phyloP scores from a whole-genome alignment of 257 asterid genomes.

The Echium plantagineum region DNA sequence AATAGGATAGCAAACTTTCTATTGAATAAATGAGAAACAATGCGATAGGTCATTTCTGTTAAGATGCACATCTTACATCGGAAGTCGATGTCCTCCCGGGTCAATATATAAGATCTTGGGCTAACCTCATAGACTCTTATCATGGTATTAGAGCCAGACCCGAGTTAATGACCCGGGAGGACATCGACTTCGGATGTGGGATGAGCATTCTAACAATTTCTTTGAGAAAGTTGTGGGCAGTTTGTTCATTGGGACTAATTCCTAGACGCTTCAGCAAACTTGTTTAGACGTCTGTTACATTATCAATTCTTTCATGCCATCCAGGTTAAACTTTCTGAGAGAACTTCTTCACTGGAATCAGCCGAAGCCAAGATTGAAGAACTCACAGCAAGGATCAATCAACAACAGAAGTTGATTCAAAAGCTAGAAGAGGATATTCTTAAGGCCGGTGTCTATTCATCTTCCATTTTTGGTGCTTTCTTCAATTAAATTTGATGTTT shows the following conservation, averaged over 20 bases:
- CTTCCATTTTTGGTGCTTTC: conserved; percentile 5
- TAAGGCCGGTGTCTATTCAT: conserved; percentile 35
- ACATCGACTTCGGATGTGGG: too few relatives aligned
- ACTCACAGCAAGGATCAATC: conserved; percentile 48
- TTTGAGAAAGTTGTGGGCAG: background rate
- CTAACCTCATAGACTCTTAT: too few relatives aligned
- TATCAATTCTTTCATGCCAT: conserved; percentile 13
- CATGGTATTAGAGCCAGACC: too few relatives aligned
- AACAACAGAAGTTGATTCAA: conserved; percentile 86
- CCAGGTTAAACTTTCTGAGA: conserved; percentile 82
- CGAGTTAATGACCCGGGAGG: too few relatives aligned
- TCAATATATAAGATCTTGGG: too few relatives aligned
- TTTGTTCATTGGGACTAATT: background rate
- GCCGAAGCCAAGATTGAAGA: conserved; percentile 65
- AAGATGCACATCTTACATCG: too few relatives aligned
- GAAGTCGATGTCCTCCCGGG: too few relatives aligned
- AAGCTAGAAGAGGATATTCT: conserved; percentile 95
- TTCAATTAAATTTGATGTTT: background rate
- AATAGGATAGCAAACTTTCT: too few relatives aligned
- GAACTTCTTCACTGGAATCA: conserved; percentile 69
- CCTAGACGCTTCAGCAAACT: background rate
- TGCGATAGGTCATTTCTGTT: too few relatives aligned
- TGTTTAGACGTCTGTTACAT: background rate
- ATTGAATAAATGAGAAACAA: too few relatives aligned
- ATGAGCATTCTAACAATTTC: too few relatives aligned